A percentile compares a stretch with the other conserved stretches of the same genome.
These are phyloP conservation scores for Stevia rebaudiana DNA, from an alignment of 140 eudicot genomes.

Conservation along the genomic window DNA sequence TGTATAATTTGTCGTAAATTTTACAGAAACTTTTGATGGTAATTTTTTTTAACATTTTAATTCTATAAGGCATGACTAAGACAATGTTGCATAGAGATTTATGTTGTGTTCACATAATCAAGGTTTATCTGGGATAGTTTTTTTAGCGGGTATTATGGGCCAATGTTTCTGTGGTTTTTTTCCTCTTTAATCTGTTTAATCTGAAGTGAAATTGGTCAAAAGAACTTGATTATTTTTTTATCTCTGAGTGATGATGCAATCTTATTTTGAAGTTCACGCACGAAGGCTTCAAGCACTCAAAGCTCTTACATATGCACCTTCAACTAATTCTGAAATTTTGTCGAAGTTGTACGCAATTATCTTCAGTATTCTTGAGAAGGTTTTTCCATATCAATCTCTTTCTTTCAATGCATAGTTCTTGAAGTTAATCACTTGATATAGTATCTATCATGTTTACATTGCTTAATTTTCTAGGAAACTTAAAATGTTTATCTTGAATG, in stretches of 20 bases:
- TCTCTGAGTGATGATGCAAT: background rate
- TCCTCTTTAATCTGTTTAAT: background rate
- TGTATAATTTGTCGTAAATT: background rate
- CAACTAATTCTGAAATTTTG: constrained; percentile 69
- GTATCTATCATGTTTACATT: background rate
- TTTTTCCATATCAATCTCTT: constrained; percentile 20
- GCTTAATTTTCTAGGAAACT: background rate
- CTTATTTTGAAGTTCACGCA: constrained; percentile 59
- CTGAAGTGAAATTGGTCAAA: background rate
- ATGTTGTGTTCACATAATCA: background rate
- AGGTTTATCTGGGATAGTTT: background rate
- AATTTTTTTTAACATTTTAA: background rate
- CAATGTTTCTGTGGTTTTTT: background rate
- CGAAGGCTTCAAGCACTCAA: constrained; percentile 89
- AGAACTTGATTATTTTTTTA: background rate
- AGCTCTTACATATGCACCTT: constrained; percentile 81
- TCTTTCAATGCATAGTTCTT: background rate
- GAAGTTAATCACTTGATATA: background rate
- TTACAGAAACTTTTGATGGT: background rate
- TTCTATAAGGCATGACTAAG: background rate
- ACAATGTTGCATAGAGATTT: background rate
- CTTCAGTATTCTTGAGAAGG: constrained; percentile 88
- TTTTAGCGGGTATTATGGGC: background rate
- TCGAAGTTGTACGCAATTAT: constrained; percentile 69
- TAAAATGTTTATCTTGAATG: background rate